Evolutionary conservation across 2,329 filamentous ascomycete species (phyloP).

Genomic region (Tolypocladium capitatum): DNA sequence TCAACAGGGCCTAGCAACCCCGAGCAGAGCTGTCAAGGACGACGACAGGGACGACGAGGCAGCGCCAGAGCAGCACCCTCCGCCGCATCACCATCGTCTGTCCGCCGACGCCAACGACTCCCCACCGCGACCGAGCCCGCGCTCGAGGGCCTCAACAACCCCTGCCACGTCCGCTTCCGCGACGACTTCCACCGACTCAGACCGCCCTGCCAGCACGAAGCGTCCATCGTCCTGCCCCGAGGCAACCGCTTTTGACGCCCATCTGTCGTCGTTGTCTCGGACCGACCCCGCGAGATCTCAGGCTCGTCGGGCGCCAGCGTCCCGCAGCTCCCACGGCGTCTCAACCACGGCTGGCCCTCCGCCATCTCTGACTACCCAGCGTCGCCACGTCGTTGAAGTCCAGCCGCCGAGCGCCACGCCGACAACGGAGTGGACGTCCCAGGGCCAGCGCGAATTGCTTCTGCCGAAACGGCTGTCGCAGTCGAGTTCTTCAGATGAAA

Average conservation of each 20-base stretch:
- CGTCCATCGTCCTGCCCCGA: slow-evolving; percentile 6
- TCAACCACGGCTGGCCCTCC: slow-evolving; percentile 18
- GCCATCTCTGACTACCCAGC: slow-evolving; percentile 18
- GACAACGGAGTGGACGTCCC: slow-evolving; percentile 9
- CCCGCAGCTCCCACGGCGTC: slow-evolving; percentile 21
- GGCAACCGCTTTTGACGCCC: slow-evolving; percentile 9
- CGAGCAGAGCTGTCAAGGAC: background rate
- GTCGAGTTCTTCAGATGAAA: slow-evolving; percentile 33
- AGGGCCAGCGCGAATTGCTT: slow-evolving; percentile 34
- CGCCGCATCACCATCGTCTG: background rate
- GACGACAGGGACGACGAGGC: background rate
- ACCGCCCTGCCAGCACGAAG: slow-evolving; percentile 1
- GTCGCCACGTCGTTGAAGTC: slow-evolving; percentile 17
- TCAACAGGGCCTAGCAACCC: slow-evolving; percentile 3
- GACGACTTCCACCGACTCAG: slow-evolving; percentile 1
- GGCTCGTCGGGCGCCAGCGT: slow-evolving; percentile 25
- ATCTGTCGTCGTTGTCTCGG: slow-evolving; percentile 11
- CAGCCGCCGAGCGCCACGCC: slow-evolving; percentile 10
- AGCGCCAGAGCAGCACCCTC: background rate
- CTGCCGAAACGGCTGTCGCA: slow-evolving; percentile 28
- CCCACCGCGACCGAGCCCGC: background rate
- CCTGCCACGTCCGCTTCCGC: slow-evolving; percentile 1
- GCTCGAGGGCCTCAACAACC: background rate
- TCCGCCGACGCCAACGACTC: background rate
- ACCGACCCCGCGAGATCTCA: slow-evolving; percentile 16